Conservation (phyloP, 805 yeast species). For the Sungouiozyma intestinalis region DNA sequence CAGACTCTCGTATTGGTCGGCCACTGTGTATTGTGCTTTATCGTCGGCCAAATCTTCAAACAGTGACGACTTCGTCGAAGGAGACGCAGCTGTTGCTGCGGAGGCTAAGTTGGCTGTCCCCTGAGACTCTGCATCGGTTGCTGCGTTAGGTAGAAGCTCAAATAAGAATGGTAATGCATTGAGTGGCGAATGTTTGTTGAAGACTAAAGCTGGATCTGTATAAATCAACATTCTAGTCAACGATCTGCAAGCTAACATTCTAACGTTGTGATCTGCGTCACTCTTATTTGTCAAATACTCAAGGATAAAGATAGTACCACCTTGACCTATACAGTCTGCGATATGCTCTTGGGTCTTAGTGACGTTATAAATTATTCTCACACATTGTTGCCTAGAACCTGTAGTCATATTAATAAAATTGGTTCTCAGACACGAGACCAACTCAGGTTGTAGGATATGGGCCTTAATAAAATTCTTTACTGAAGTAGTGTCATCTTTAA, state of each 20-base stretch:
- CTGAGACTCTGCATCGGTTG: not conserved
- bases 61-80: not conserved
- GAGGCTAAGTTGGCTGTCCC: not conserved
- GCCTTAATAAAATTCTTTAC: conserved; percentile 10
- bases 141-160: conserved; percentile 26
- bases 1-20: conserved; percentile 42
- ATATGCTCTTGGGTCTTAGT: conserved; percentile 14
- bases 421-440: conserved; percentile 15
- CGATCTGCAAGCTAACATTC: conserved; percentile 32
- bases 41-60: not conserved
- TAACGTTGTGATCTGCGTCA: conserved; percentile 12
- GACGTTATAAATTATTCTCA: conserved; percentile 26
- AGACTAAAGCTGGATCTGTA: conserved; percentile 37
- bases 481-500: conserved; percentile 11
- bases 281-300: conserved; percentile 25
- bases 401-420: conserved; percentile 9
- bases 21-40: conserved; percentile 5
- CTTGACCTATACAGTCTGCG: conserved; percentile 35
- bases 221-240: conserved; percentile 35
- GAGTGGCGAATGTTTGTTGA: conserved; percentile 33
- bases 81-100: not conserved
- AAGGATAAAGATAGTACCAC: conserved; percentile 33
- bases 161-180: conserved; percentile 38
- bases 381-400: conserved; percentile 24
- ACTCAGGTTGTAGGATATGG: conserved; percentile 13